Evolutionary conservation across 805 yeast species (phyloP).

Genomic region (Zygoascus ofunaensis): DNA sequence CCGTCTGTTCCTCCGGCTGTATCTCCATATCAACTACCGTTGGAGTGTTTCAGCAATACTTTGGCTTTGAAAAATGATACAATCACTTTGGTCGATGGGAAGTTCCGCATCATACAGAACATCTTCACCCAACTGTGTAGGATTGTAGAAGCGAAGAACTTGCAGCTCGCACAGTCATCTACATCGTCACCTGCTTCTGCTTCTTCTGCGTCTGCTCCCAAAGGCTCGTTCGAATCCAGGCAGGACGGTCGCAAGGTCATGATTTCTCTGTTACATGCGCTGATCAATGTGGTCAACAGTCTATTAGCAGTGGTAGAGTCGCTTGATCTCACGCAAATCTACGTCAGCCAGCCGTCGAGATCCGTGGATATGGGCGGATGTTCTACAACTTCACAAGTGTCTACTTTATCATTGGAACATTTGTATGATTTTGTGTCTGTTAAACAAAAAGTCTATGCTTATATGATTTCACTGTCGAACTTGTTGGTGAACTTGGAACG

Average conservation of each 20-base stretch:
- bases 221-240: slow-evolving; percentile 6
- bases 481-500: slow-evolving; percentile 11
- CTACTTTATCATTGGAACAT: slow-evolving; percentile 18
- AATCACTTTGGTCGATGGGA: slow-evolving; percentile 11
- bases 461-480: slow-evolving; percentile 8
- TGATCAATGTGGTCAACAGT: slow-evolving; percentile 12
- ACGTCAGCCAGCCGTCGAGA: slow-evolving; percentile 9
- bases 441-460: slow-evolving; percentile 58
- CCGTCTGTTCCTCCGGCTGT: too few relatives aligned
- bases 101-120: slow-evolving; percentile 2
- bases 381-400: slow-evolving; percentile 3
- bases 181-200: slow-evolving; percentile 7
- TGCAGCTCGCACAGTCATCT: slow-evolving; percentile 1
- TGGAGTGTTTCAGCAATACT: slow-evolving; percentile 16
- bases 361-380: slow-evolving; percentile 3
- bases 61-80: slow-evolving; percentile 11
- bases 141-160: slow-evolving; percentile 1
- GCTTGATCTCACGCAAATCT: slow-evolving; percentile 20
- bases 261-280: slow-evolving; percentile 10
- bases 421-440: slow-evolving; percentile 59
- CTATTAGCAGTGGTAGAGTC: slow-evolving; percentile 32
- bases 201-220: background rate
- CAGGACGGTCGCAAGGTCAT: slow-evolving; percentile 13
- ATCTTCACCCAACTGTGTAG: background rate
- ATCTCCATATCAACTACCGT: slow-evolving; percentile 4